Evolutionary conservation across 148 eudicot species (phyloP), one percentile per base, ranked within the genome.

Genomic region (Chenopodium formosanum): DNA sequence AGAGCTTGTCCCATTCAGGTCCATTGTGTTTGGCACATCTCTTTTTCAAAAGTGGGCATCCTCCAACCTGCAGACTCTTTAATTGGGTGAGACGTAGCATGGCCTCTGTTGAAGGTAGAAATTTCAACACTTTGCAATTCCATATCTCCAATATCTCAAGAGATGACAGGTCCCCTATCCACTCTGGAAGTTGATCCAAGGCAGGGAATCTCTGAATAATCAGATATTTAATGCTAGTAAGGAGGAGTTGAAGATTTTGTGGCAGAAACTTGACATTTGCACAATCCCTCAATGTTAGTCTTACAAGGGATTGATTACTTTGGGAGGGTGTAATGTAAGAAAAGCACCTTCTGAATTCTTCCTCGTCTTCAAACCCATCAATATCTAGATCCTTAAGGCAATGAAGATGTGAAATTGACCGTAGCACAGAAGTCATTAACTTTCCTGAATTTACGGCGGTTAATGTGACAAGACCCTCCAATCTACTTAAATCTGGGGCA

Each of bases 401-500:
- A 27, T 70, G 83, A 74, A 80, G 83, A 63, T 80, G 78, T 10
- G 66, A n/a, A 27, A 64, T 40, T 4, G 47, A 56, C 31, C 48
- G 23, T 34, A 47, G 47, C 32, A 74, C n/a, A 56, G 78, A 63
- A 27, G 40, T 10, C 78, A 73, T 47, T 17, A 62, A 7, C 47
- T 63, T 20, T 29, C 37, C 68, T 25, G 71, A 46, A 62, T 62
- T 17, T 2, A 50, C 60, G 17, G 50, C 11, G 5, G 6, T 2
- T 9, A 60, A 20, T 13, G 20, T 22, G 31, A 34, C 19, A 74
- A 74, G 77, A 13, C 77, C 40, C 11, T 50, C 37, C 13, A 74
- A 74, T 29, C 19, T 23, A 40, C 77, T 52, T 50, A 74, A 48
- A 52, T 74, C 77, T 52, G 77, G 77, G 9, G 4, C 4, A 23